Percentiles rank a stretch among this genome's conserved stretches.
phyloP scores from a whole-genome alignment of 2,329 filamentous ascomycete species.

The Talaromyces piceae region DNA sequence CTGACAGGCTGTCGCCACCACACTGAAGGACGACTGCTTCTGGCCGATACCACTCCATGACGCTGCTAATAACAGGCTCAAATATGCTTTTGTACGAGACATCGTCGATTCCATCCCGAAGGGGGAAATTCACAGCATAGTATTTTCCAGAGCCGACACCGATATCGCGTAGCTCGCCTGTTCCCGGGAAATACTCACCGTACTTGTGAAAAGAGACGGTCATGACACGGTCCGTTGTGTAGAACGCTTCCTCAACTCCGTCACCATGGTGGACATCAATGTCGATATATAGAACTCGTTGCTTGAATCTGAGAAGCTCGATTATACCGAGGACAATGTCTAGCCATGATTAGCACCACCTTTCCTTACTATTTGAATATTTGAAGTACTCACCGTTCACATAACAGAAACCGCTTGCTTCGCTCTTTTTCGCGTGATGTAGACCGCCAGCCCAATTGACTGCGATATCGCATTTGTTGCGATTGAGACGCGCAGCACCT shows the following conservation, averaged over 20 bases:
- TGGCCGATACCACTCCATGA: conserved; percentile 63
- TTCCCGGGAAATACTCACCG: conserved; percentile 65
- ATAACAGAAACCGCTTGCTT: conserved; percentile 96
- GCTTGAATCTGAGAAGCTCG: conserved; percentile 56
- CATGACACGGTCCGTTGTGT: conserved; percentile 65
- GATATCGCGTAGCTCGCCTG: conserved; percentile 61
- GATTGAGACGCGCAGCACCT: conserved; percentile 59
- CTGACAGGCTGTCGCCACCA: conserved; percentile 60
- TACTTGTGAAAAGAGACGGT: conserved; percentile 67
- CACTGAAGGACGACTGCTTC: conserved; percentile 63
- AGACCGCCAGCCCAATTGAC: conserved; percentile 90
- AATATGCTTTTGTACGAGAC: conserved; percentile 61
- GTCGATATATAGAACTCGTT: conserved; percentile 59
- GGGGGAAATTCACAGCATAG: conserved; percentile 62
- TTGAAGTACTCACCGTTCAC: conserved; percentile 59
- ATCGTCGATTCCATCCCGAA: conserved; percentile 63
- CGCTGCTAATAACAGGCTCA: conserved; percentile 58
- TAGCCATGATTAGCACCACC: conserved; percentile 22
- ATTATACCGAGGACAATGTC: conserved; percentile 61
- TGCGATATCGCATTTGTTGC: conserved; percentile 61
- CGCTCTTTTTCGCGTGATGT: conserved; percentile 91
- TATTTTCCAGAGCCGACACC: conserved; percentile 61
- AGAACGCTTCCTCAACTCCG: conserved; percentile 65
- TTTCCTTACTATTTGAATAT: neutral
- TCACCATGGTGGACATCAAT: conserved; percentile 63